Conservation (phyloP, 805 yeast species). For the Yamadazyma paraphyllophila region DNA sequence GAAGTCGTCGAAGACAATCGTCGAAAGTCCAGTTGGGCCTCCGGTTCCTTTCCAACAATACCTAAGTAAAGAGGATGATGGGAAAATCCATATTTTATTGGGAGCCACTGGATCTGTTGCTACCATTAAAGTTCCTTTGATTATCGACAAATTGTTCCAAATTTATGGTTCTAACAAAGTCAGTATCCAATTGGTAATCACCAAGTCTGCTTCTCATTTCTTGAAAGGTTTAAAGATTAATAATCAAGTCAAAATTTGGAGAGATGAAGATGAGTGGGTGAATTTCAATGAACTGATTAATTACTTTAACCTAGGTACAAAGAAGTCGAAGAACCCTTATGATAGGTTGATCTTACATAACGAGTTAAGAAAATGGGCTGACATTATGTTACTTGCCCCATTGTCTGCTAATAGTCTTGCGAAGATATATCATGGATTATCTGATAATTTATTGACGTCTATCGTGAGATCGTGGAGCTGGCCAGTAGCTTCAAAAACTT, state of each 20-base stretch:
- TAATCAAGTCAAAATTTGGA: conserved; percentile 80
- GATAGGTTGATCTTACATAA: conserved; percentile 42
- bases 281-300: conserved; percentile 27
- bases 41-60: conserved; percentile 75
- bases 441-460: conserved; percentile 43
- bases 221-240: conserved; percentile 57
- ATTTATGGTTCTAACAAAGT: conserved; percentile 67
- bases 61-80: conserved; percentile 72
- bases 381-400: conserved; percentile 45
- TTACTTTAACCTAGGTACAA: conserved; percentile 15
- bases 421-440: conserved; percentile 43
- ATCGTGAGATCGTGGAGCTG: conserved; percentile 43
- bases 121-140: conserved; percentile 86
- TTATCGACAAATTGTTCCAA: conserved; percentile 82
- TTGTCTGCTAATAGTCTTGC: conserved; percentile 46
- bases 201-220: conserved; percentile 76
- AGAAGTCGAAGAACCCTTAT: conserved; percentile 30
- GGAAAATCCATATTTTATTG: conserved; percentile 79
- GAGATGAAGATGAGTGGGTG: conserved; percentile 92
- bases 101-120: conserved; percentile 98
- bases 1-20: conserved; percentile 49
- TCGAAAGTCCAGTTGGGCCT: conserved; percentile 58
- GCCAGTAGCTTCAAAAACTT: conserved; percentile 8
- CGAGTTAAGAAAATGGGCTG: conserved; percentile 48
- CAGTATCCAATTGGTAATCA: conserved; percentile 80